Evolutionary conservation across 805 yeast genomes (phyloP).

Genomic region (Candida endomychidarum): DNA sequence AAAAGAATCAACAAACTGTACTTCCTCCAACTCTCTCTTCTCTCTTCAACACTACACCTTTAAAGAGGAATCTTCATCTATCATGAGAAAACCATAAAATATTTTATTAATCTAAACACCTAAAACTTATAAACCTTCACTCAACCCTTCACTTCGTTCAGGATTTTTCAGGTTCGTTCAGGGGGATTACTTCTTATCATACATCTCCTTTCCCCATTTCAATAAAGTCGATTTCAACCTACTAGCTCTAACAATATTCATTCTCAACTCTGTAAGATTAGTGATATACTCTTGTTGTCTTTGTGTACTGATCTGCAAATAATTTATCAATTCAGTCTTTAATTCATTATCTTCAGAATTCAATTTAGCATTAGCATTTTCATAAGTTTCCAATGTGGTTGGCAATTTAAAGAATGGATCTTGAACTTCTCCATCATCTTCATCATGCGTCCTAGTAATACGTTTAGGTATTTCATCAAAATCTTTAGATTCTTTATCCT

Average conservation of each 20-base stretch:
- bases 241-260: conserved; percentile 76
- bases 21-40: too few species aligned
- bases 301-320: conserved; percentile 45
- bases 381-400: conserved; percentile 27
- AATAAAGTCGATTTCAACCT: conserved; percentile 66
- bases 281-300: conserved; percentile 78
- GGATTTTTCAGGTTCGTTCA: too few species aligned
- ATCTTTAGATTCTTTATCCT: neutral
- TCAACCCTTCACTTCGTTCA: too few species aligned
- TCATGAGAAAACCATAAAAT: too few species aligned
- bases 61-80: too few species aligned
- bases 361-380: conserved; percentile 17
- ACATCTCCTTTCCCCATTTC: conserved; percentile 85
- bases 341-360: conserved; percentile 33
- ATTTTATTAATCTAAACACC: too few species aligned
- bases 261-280: conserved; percentile 69
- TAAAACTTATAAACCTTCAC: too few species aligned
- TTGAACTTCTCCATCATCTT: conserved; percentile 18
- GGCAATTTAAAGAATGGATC: conserved; percentile 62
- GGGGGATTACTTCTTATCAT: conserved; percentile 44
- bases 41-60: too few species aligned
- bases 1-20: too few species aligned
- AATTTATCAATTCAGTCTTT: conserved; percentile 53
- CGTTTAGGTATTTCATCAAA: conserved; percentile 8
- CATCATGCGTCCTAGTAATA: conserved; percentile 10